Evolutionary conservation across 768 basidiomycete genomes (phyloP).

Genomic region (Collybia sordida): DNA sequence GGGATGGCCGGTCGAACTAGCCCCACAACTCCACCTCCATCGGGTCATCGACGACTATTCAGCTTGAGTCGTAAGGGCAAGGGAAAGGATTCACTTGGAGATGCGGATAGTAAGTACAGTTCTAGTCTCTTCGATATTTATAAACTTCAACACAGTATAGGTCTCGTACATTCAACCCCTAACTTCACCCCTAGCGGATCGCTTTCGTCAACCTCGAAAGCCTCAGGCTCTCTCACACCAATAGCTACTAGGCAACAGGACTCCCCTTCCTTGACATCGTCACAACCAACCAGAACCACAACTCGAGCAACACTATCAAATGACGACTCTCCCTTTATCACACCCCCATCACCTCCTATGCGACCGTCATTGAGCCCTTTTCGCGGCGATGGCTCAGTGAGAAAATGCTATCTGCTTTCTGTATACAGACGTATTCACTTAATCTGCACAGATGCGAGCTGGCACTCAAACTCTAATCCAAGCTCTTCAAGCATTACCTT

Average conservation of each 20-base stretch:
- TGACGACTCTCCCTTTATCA: conserved; percentile 60
- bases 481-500: conserved; percentile 83
- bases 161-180: conserved; percentile 16
- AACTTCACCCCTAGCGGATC: conserved; percentile 32
- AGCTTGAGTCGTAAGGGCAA: conserved; percentile 55
- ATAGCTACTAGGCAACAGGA: conserved; percentile 37
- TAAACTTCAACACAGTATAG: not conserved
- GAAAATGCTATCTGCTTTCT: conserved; percentile 22
- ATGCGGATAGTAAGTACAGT: conserved; percentile 25
- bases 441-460: conserved; percentile 64
- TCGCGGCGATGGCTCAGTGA: conserved; percentile 70
- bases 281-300: conserved; percentile 7
- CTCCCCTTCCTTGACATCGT: conserved; percentile 38
- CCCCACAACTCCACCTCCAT: conserved; percentile 28
- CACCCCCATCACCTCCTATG: conserved; percentile 66
- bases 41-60: conserved; percentile 51
- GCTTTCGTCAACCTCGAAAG: conserved; percentile 26
- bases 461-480: conserved; percentile 90
- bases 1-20: conserved; percentile 31
- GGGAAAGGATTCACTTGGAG: conserved; percentile 39
- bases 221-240: conserved; percentile 10
- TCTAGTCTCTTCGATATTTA: conserved; percentile 1
- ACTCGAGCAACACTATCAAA: conserved; percentile 9
- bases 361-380: conserved; percentile 54
- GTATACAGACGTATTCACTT: conserved; percentile 11